Conservation (phyloP, 2,329 filamentous ascomycete genomes). For the Penicillium sp. region DNA sequence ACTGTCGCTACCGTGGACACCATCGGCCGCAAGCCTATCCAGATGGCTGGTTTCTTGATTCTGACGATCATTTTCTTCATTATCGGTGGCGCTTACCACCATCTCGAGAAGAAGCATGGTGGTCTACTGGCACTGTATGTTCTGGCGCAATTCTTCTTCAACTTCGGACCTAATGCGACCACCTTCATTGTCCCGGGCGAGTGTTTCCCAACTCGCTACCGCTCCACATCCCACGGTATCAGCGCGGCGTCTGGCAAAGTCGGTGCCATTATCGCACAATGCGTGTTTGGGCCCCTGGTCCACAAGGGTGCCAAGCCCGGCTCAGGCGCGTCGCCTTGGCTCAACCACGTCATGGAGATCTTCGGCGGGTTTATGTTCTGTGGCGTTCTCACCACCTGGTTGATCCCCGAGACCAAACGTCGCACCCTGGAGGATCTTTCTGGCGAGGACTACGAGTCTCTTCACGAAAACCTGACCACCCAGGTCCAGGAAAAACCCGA, state of each 20-base stretch:
- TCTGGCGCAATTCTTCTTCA: slow-evolving; percentile 62
- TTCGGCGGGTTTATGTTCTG: slow-evolving; percentile 80
- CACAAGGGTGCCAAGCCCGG: slow-evolving; percentile 55
- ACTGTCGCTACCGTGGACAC: slow-evolving; percentile 74
- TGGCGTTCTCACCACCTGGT: slow-evolving; percentile 66
- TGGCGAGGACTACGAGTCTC: slow-evolving; percentile 55
- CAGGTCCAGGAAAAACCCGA: slow-evolving; percentile 17
- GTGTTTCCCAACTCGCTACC: slow-evolving; percentile 65
- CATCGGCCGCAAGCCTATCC: slow-evolving; percentile 76
- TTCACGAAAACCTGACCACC: background rate
- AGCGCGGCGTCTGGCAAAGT: slow-evolving; percentile 69
- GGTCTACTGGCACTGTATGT: slow-evolving; percentile 64
- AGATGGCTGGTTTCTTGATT: slow-evolving; percentile 62
- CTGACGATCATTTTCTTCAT: slow-evolving; percentile 64
- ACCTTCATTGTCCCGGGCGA: slow-evolving; percentile 67
- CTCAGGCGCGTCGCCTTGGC: slow-evolving; percentile 59
- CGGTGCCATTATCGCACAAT: slow-evolving; percentile 68
- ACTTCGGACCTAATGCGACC: slow-evolving; percentile 59
- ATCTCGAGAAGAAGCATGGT: slow-evolving; percentile 37
- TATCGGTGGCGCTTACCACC: slow-evolving; percentile 61
- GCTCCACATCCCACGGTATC: slow-evolving; percentile 66
- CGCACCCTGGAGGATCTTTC: slow-evolving; percentile 71
- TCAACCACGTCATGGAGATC: slow-evolving; percentile 74
- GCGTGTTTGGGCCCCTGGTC: slow-evolving; percentile 64
- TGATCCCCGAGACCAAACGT: slow-evolving; percentile 78